These are phyloP conservation scores for Penicillium psychrofluorescens DNA, from an alignment of 495 filamentous ascomycete species.

Conservation along the genomic window DNA sequence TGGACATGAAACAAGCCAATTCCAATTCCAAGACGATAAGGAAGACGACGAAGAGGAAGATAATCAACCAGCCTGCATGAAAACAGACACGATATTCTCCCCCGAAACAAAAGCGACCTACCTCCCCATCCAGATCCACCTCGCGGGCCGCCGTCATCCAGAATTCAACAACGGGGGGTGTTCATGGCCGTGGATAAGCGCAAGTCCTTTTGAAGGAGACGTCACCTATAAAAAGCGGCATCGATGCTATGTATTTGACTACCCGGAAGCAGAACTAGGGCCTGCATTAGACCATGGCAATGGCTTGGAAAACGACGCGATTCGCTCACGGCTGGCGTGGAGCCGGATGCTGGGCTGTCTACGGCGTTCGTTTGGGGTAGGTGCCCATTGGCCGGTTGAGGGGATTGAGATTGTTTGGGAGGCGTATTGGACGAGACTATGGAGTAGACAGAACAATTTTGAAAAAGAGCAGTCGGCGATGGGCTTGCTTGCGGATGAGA, in stretches of 20 bases:
- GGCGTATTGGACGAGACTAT: slow-evolving; percentile 32
- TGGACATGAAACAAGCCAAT: too few species aligned
- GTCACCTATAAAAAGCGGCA: slow-evolving; percentile 34
- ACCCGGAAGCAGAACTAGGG: slow-evolving; percentile 38
- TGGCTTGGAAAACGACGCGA: slow-evolving; percentile 17
- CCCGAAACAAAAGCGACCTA: slow-evolving; percentile 20
- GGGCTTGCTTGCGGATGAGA: slow-evolving; percentile 2
- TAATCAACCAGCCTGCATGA: slow-evolving; percentile 18
- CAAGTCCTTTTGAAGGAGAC: slow-evolving; percentile 12
- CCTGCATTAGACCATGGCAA: slow-evolving; percentile 27
- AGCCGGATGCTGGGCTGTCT: slow-evolving; percentile 42
- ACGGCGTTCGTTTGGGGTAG: slow-evolving; percentile 47
- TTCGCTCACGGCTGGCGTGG: slow-evolving; percentile 48
- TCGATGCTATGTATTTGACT: slow-evolving; percentile 38
- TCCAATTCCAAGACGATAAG: not conserved
- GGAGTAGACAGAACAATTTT: not conserved
- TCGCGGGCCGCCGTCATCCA: slow-evolving; percentile 39
- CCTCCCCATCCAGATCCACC: slow-evolving; percentile 46
- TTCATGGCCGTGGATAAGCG: slow-evolving; percentile 16
- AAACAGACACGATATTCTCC: slow-evolving; percentile 29
- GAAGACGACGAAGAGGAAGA: slow-evolving; percentile 1
- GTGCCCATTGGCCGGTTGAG: slow-evolving; percentile 35
- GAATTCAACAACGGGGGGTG: slow-evolving; percentile 14
- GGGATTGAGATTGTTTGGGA: slow-evolving; percentile 57
- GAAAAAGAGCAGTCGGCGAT: slow-evolving; percentile 4